Evolutionary conservation across 2,329 filamentous ascomycete genomes (phyloP), one percentile per base, ranked within the genome.

Genomic region (Xylaria sp.): DNA sequence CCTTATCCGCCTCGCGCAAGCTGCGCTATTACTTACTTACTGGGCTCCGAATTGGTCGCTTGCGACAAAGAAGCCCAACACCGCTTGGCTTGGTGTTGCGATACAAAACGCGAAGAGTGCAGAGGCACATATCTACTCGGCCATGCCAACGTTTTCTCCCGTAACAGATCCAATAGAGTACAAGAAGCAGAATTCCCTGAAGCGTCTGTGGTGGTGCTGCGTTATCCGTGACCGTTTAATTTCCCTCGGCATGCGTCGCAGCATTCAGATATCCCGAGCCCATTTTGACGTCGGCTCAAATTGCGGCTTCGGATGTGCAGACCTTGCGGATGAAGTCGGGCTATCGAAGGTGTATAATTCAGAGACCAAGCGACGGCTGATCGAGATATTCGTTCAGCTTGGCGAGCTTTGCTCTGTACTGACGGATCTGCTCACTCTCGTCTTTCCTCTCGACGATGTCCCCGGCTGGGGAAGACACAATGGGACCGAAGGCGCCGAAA

Each of bases 181-280:
- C 10, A 79, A 80, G 70, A 81, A 81, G 68, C 78, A 81, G 64
- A 79, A 81, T 68, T 77, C 80, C 8, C 79, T 84, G 39, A 88
- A 86, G 75, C 79, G 85, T 1, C 75, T 88, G 8, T 87, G 85
- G 85, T 88, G 86, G 85, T 85, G 84, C 66, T 86, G 85, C 67
- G 79, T 88, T 49, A 79, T 87, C 5, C 83, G 86, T 12, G 86
- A 87, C 73, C 81, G 85, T 48, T 83, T 85, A 20, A 71, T 88
- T 31, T 80, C 82, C 3, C 78, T 88, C 9, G 82, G 85, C 3
- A 80, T 87, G 68, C 81, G 85, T n/a, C 81, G 85, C 12, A 81
- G 81, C 49, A 80, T 85, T n/a, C 85, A 86, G 68, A 82, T 87
- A 64, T 83, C 84, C 0, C 80, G 82, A 2, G 78, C 78, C 0